These are phyloP conservation scores for Lactarius akahatsu DNA, from an alignment of 768 basidiomycete species.

Conservation along the genomic window DNA sequence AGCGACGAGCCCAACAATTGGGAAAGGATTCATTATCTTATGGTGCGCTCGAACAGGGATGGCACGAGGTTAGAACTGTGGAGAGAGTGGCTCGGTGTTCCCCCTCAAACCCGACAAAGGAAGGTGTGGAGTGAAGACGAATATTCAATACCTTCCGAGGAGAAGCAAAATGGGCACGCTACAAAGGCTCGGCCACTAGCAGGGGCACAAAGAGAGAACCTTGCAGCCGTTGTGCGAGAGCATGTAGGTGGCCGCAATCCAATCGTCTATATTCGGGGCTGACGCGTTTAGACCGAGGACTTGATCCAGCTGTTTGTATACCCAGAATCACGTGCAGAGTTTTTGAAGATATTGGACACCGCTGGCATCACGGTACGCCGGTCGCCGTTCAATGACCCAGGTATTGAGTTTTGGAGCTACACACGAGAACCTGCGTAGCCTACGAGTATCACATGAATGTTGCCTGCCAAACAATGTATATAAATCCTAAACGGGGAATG, in stretches of 20 bases:
- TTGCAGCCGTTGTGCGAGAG: constrained; percentile 52
- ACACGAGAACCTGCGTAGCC: constrained; percentile 10
- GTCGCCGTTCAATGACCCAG: constrained; percentile 25
- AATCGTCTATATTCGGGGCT: not conserved
- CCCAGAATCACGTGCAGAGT: constrained; percentile 71
- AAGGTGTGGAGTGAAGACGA: constrained; percentile 52
- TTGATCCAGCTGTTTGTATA: constrained; percentile 64
- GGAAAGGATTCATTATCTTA: constrained; percentile 51
- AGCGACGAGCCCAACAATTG: constrained; percentile 57
- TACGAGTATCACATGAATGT: constrained; percentile 1
- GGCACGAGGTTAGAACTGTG: constrained; percentile 77
- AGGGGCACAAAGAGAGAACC: constrained; percentile 35
- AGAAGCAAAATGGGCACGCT: not conserved
- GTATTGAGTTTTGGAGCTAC: constrained; percentile 72
- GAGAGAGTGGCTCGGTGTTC: constrained; percentile 62
- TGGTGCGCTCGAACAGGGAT: constrained; percentile 58
- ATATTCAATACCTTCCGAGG: constrained; percentile 30
- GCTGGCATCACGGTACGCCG: constrained; percentile 36
- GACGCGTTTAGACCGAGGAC: constrained; percentile 46
- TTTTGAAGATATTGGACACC: constrained; percentile 52
- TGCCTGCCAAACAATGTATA: not conserved
- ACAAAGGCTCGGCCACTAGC: not conserved
- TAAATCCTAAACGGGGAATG: constrained; percentile 1
- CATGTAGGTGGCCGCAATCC: constrained; percentile 51
- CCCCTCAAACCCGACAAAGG: constrained; percentile 35